A percentile compares a stretch with the other conserved stretches of the same genome.
These are phyloP conservation scores for Tetrapisispora pingtungensis DNA, from an alignment of 805 yeast genomes.

Conservation along the genomic window DNA sequence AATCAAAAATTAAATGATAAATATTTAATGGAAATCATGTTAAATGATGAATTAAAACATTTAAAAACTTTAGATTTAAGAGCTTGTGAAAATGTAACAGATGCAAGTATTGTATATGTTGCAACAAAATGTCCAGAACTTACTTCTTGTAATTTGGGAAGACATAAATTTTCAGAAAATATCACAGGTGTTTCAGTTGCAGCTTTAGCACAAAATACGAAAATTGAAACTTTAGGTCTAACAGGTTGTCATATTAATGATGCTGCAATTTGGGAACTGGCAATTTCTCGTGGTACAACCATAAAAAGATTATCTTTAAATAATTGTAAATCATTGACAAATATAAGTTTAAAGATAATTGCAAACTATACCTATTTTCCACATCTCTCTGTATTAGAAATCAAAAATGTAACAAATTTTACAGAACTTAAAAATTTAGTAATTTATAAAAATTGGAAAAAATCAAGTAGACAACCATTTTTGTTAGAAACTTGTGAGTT, in stretches of 20 bases:
- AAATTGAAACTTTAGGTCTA: conserved; percentile 62
- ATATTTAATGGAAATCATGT: conserved; percentile 42
- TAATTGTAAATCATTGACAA: conserved; percentile 52
- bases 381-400: conserved; percentile 62
- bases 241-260: conserved; percentile 85
- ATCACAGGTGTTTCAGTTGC: conserved; percentile 64
- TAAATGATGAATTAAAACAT: conserved; percentile 39
- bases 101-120: conserved; percentile 61
- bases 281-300: conserved; percentile 38
- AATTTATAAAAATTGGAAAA: conserved; percentile 51
- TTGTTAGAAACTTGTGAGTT: conserved; percentile 73
- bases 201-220: conserved; percentile 46
- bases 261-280: conserved; percentile 70
- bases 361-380: conserved; percentile 40
- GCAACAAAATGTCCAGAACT: conserved; percentile 51
- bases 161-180: conserved; percentile 53
- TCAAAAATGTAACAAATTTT: conserved; percentile 50
- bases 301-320: conserved; percentile 66
- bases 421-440: conserved; percentile 55
- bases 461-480: conserved; percentile 37
- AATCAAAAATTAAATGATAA: conserved; percentile 51
- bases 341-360: conserved; percentile 47
- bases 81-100: conserved; percentile 73
- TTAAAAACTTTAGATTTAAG: conserved; percentile 63
- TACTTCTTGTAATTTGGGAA: conserved; percentile 62